Base-by-base conservation (phyloP, 345 rosid species). In the Dipteronia dyeriana region DNA sequence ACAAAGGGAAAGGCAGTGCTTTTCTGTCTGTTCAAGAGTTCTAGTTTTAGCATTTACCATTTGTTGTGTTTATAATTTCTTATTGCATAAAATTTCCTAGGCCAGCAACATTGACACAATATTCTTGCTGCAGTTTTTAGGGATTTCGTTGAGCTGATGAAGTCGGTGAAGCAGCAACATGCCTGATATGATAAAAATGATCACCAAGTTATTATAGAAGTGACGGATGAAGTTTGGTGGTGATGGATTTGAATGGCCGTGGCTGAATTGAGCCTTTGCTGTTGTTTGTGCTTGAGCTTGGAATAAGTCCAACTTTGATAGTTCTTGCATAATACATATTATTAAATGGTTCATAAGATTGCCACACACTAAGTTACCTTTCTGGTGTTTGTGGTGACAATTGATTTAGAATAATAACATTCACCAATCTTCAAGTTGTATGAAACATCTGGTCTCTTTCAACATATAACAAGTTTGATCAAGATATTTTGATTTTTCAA, bases 141-240 rank as follows among this genome's bases (percentile, higher is more conserved):
- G 70, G 89, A 88, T 66, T 88, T 90, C 69, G 60, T 88, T 62
- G 85, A 90, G 85, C 92, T 87, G 68, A 88, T 90, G 90, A 82
- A 82, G 84, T 84, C 82, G 49, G 74, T 66, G 66, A 84, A 81
- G 45, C 54, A 76, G 45, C 54, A 76, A 25, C 62, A 43, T 29
- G 78, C 86, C 73, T 81, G 79, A 84, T n/a, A n/a, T n/a, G n/a
- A n/a, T 53, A 76, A n/a, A n/a, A n/a, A n/a, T n/a, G n/a, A n/a
- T n/a, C n/a, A n/a, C n/a, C n/a, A n/a, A n/a, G n/a, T n/a, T n/a
- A n/a, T n/a, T n/a, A n/a, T n/a, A n/a, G n/a, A n/a, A n/a, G n/a
- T n/a, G n/a, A n/a, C n/a, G n/a, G n/a, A n/a, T n/a, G n/a, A n/a
- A n/a, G n/a, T n/a, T n/a, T n/a, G n/a, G n/a, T n/a, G n/a, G n/a